Percentiles rank a stretch among this genome's conserved stretches.
Conservation (phyloP, 176 grass and related monocot genomes). For the Hsuehochloa calcarea region DNA sequence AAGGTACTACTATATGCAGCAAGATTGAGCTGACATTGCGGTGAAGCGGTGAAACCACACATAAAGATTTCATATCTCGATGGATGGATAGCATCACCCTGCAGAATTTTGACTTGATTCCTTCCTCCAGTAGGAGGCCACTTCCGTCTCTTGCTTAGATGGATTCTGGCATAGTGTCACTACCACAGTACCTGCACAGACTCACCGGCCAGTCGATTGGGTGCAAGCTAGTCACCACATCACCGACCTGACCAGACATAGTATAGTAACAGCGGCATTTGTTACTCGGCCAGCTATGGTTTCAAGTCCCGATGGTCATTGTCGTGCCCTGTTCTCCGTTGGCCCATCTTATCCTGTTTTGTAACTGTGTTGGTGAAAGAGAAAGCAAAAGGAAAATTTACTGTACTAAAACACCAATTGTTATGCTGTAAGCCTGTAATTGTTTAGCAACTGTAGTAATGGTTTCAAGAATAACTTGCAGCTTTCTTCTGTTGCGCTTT, state of each 20-base stretch:
- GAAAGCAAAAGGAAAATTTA: not conserved
- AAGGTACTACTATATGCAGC: not conserved
- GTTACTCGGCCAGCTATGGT: conserved; percentile 28
- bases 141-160: conserved; percentile 31
- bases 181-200: conserved; percentile 28
- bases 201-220: conserved; percentile 19
- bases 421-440: not conserved
- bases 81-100: conserved; percentile 19
- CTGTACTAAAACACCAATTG: not conserved
- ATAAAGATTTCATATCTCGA: not conserved
- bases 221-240: not conserved
- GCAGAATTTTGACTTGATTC: conserved; percentile 50
- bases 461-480: not conserved
- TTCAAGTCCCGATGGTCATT: not conserved
- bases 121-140: conserved; percentile 24
- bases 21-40: conserved; percentile 11
- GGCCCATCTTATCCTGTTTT: not conserved
- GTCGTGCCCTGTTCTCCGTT: conserved; percentile 3
- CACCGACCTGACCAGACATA: conserved; percentile 42
- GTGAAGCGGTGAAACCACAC: conserved; percentile 8
- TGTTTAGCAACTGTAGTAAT: not conserved
- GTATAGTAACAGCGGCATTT: conserved; percentile 41
- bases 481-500: not conserved
- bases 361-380: not conserved
- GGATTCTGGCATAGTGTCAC: conserved; percentile 27